Conservation (phyloP, 108 stramenopile species). For the Nitzschia sp. region DNA sequence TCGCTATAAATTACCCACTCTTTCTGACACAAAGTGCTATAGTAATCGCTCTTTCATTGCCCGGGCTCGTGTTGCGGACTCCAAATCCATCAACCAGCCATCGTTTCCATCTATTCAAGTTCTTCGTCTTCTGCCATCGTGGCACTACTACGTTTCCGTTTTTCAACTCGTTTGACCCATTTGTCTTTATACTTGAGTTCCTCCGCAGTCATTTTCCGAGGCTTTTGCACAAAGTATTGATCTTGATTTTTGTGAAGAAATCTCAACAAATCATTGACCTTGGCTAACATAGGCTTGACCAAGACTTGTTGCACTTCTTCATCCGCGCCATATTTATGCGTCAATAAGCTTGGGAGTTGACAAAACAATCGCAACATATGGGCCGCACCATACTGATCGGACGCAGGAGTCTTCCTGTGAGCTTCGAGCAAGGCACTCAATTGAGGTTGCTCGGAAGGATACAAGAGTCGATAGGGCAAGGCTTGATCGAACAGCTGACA, state of each 20-base stretch:
- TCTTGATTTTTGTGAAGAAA: constrained; percentile 75
- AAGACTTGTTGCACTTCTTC: constrained; percentile 36
- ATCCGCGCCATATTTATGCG: constrained; percentile 19
- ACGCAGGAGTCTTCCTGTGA: background rate
- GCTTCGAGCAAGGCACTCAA: constrained; percentile 20
- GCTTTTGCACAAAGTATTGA: constrained; percentile 26
- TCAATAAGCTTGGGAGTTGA: constrained; percentile 53
- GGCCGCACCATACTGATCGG: constrained; percentile 64
- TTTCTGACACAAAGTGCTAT: too few species aligned
- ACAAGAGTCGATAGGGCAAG: constrained; percentile 61
- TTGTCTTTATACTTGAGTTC: constrained; percentile 28
- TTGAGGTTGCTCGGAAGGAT: constrained; percentile 58
- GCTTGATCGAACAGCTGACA: constrained; percentile 71
- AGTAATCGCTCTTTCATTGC: too few species aligned
- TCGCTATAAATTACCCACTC: too few species aligned
- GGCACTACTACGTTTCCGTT: constrained; percentile 4
- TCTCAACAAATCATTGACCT: constrained; percentile 66
- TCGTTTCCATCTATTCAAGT: too few species aligned
- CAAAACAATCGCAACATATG: constrained; percentile 64
- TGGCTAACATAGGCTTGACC: constrained; percentile 50
- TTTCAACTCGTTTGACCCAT: constrained; percentile 15
- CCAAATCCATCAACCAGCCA: too few species aligned
- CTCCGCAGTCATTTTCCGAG: constrained; percentile 26
- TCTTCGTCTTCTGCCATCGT: too few species aligned
- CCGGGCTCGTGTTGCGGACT: too few species aligned